Evolutionary conservation across 495 filamentous ascomycete species (phyloP), one percentile per base, ranked within the genome.

Genomic region (Lasiosphaeria hispida): DNA sequence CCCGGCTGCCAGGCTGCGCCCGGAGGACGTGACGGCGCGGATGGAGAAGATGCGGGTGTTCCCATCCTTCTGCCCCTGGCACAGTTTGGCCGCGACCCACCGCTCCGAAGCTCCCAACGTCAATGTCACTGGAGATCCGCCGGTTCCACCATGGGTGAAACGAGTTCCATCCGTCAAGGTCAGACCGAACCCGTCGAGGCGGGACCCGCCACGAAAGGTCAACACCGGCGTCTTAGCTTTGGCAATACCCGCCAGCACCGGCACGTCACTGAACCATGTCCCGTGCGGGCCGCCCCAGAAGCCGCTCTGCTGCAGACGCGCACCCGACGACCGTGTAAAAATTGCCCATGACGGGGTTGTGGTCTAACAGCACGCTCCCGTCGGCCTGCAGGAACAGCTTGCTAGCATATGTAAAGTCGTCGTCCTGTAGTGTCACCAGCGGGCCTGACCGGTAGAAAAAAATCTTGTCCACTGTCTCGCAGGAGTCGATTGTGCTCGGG

Each of bases 401-500:
- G 48, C 72, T 72, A 15, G 74, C 81, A 57, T 87, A 86, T 52
- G 63, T 62, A 62, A 77, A 83, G 33, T 63, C 63, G 0, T 69
- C 73, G 0, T 79, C 76, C 8, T 58, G 53, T 9, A 87, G 64
- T 0, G 63, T 64, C 0, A 85, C 59, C 0, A 81, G 61, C 7
- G 72, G 69, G 33, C 76, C 76, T 4, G 73, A 73, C 10, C 84
- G 75, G 65, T 84, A 85, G 48, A 85, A 75, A 41, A 85, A 75
- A 41, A 85, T 77, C 67, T 86, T 87, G 60, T 87, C 85, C 13
- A 87, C 80, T 1, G 77, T 80, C 69, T 87, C 84, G 64, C 85
- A 87, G 4, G 59, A 67, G 51, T 76, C 68, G 15, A 63, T 75
- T 4, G 68, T 61, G 39, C 77, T 75, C 0, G 82, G 80, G 61